These are phyloP conservation scores for Paraconiothyrium brasiliense DNA, from an alignment of 2,329 filamentous ascomycete genomes.

Conservation along the genomic window DNA sequence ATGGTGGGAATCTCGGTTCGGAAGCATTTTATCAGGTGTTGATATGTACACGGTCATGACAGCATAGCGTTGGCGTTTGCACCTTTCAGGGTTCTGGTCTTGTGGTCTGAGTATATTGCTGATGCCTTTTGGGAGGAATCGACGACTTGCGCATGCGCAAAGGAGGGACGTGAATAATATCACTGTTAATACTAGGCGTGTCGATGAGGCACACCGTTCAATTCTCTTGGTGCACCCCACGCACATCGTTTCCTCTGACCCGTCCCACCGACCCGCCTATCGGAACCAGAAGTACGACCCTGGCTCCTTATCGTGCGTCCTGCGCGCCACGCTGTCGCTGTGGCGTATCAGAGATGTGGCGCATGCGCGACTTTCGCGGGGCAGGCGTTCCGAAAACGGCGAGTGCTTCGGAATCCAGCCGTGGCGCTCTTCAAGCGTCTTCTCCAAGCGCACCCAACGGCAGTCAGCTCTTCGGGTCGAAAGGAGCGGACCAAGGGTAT, in stretches of 20 bases:
- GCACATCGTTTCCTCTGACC: too few species aligned
- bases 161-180: neutral
- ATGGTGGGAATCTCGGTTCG: neutral
- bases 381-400: slow-evolving; percentile 20
- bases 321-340: neutral
- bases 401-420: slow-evolving; percentile 1
- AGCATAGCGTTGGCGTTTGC: slow-evolving; percentile 23
- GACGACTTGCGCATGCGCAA: neutral
- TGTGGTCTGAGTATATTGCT: slow-evolving; percentile 7
- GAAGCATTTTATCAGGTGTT: slow-evolving; percentile 4
- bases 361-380: slow-evolving; percentile 14
- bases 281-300: neutral
- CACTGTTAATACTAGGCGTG: neutral
- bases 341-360: slow-evolving; percentile 3
- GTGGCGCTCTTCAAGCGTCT: neutral
- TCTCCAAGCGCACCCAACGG: neutral
- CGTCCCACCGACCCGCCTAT: neutral
- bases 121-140: slow-evolving; percentile 6
- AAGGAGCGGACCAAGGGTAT: too few species aligned
- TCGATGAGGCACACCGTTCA: too few species aligned
- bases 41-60: slow-evolving; percentile 9
- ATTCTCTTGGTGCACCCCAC: too few species aligned
- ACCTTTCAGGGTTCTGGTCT: slow-evolving; percentile 1
- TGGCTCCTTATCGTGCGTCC: neutral
- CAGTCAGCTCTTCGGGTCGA: neutral